Evolutionary conservation across 768 basidiomycete species (phyloP), one percentile per base, ranked within the genome.

Genomic region (Psilocybe cubensis): DNA sequence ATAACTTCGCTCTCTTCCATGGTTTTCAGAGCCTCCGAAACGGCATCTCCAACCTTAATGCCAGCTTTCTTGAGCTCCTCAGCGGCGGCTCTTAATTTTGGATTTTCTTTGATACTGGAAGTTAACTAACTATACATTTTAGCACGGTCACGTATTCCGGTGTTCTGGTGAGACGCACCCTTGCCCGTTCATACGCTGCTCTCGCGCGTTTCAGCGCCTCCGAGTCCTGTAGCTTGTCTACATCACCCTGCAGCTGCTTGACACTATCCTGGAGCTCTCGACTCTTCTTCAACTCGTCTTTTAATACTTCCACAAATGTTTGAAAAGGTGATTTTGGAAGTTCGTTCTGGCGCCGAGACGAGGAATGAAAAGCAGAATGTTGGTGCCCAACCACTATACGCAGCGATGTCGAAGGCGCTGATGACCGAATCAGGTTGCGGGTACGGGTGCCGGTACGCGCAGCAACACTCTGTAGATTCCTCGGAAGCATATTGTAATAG

Each of bases 1-100:
- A 93, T 90, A 46, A 98, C 68, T 59, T 96, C 94, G 66, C 92
- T 94, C 76, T 98, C 96, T 63, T 97, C 96, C 87, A 96, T 95
- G 9, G 87, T 84, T 74, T 86, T 91, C 59, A 99, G 80, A 10
- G 96, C 95, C 69, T 96, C 93, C 1, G 86, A 82, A 54, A 98
- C 95, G 14, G 96, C 97, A 72, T 98, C 97, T 43, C 91, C 90
- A 57, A 97, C 89, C 70, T 93, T 92, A 54, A 95, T 83, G 59
- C 97, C 97, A 12, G 89, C 81, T 69, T 91, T 92, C 73, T 83
- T 88, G 56, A 99, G 83, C 66, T 97, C 95, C 67, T 96, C 94
- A 1, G 95, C 96, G 0, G 96, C 96, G 4, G 92, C 93, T 52
- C 92, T 85, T 53, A 99, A 77, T 54, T 86, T 80, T 10, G 96